phyloP scores from a whole-genome alignment of 2,329 filamentous ascomycete genomes.

The Ambrosiella cleistominuta region DNA sequence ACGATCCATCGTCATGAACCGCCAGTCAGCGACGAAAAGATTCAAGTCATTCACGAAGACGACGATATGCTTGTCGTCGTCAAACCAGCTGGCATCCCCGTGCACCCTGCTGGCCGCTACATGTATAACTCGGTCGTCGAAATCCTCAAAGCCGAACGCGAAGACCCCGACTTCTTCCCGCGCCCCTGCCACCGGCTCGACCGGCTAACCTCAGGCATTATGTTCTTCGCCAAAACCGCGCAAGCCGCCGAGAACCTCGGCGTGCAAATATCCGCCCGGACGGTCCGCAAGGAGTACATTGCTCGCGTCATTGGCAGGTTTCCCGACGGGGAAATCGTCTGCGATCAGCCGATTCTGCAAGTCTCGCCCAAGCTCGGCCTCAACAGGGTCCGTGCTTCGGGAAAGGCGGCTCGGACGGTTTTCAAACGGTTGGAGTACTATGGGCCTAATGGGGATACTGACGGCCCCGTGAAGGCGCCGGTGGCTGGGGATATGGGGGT shows the following conservation, averaged over 20 bases:
- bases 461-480: constrained; percentile 1
- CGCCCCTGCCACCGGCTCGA: constrained; percentile 84
- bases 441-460: constrained; percentile 29
- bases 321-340: constrained; percentile 77
- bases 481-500: constrained; percentile 7
- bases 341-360: constrained; percentile 81
- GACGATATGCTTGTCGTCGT: constrained; percentile 90
- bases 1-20: constrained; percentile 92
- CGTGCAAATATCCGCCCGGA: constrained; percentile 58
- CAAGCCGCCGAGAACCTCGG: constrained; percentile 63
- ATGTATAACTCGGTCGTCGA: constrained; percentile 89
- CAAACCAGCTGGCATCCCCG: constrained; percentile 86
- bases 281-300: constrained; percentile 87
- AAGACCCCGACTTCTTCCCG: constrained; percentile 32
- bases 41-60: constrained; percentile 78
- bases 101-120: constrained; percentile 89
- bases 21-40: constrained; percentile 64
- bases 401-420: constrained; percentile 75
- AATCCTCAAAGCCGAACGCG: constrained; percentile 68
- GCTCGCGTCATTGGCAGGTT: constrained; percentile 83
- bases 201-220: constrained; percentile 82
- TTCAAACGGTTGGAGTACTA: constrained; percentile 92
- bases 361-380: constrained; percentile 91
- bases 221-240: constrained; percentile 87
- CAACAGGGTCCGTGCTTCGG: constrained; percentile 84